Percentiles rank a stretch among this genome's conserved stretches.
Evolutionary conservation across 495 filamentous ascomycete genomes (phyloP).

Genomic region (Bacidia rubella): DNA sequence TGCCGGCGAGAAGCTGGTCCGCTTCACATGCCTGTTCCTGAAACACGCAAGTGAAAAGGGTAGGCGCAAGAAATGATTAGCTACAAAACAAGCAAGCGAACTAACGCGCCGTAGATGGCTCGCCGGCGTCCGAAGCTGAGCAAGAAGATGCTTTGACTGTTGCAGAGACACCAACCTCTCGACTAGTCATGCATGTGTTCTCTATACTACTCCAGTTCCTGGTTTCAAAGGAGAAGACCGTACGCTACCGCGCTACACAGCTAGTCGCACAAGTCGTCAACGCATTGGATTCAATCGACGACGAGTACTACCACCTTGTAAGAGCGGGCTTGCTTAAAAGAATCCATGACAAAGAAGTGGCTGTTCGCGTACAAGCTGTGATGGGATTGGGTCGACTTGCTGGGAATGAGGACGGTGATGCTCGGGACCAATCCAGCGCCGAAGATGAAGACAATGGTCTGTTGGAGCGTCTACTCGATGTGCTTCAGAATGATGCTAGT

Average conservation of each 20-base stretch:
- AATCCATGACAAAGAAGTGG: slow-evolving; percentile 82
- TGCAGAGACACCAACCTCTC: slow-evolving; percentile 66
- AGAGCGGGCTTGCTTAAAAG: slow-evolving; percentile 64
- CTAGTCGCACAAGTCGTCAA: slow-evolving; percentile 79
- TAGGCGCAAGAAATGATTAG: slow-evolving; percentile 30
- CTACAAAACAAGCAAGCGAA: slow-evolving; percentile 9
- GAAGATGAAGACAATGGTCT: slow-evolving; percentile 45
- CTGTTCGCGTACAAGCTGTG: slow-evolving; percentile 88
- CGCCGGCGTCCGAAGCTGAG: slow-evolving; percentile 30
- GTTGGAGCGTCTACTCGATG: slow-evolving; percentile 71
- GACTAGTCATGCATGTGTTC: slow-evolving; percentile 63
- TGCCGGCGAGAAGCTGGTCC: slow-evolving; percentile 70
- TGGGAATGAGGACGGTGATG: slow-evolving; percentile 63
- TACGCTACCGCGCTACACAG: slow-evolving; percentile 82
- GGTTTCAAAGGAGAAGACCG: slow-evolving; percentile 74
- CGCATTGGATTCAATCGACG: slow-evolving; percentile 77
- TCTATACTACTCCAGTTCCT: slow-evolving; percentile 55
- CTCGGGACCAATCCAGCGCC: slow-evolving; percentile 51
- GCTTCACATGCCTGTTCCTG: slow-evolving; percentile 77
- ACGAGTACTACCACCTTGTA: slow-evolving; percentile 73
- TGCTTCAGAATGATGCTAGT: slow-evolving; percentile 87
- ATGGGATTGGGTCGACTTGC: slow-evolving; percentile 74
- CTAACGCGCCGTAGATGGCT: slow-evolving; percentile 26
- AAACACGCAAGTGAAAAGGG: slow-evolving; percentile 74
- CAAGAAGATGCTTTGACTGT: slow-evolving; percentile 44